Evolutionary conservation across 2,329 filamentous ascomycete species (phyloP), one percentile per base, ranked within the genome.

Genomic region (Microsporum audouinii): DNA sequence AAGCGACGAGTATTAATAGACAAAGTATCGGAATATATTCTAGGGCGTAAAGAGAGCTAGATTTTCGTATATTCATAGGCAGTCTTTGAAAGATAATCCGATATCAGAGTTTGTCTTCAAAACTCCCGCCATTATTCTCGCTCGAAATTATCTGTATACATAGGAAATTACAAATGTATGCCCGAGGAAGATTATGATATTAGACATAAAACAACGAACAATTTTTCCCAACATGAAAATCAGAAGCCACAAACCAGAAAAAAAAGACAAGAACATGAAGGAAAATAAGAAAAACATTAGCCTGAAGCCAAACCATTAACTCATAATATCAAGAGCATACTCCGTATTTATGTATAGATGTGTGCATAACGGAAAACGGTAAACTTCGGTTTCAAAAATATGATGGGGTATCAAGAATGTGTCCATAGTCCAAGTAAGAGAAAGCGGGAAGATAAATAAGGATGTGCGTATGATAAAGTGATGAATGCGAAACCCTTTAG

Each of bases 321-420:
- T 31, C 49, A n/a, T 53, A 34, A 53, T 53, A 53, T 53, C 29
- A 34, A 53, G 29, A 53, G 43, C 27, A 12, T 47, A 47, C 43
- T 53, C 31, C 49, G 49, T 53, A 33, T 29, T 33, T 53, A n/a
- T 53, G 31, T 47, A 53, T 53, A 33, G 31, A 34, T 34, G 8
- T 53, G 14, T 31, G 49, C 12, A 33, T 33, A 34, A 53, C 12
- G 49, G 5, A 34, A 53, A 53, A 33, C 27, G 29, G 43, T 27
- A 47, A 41, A 47, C 23, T 47, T 27, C 27, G 23, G 17, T 12
- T 53, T 53, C 49, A 53, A 53, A 53, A 33, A 53, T 12, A 27
- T 53, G 49, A 12, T n/a, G 49, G 47, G 47, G 49, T 53, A 53
- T 53, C 49, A 53, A 53, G 49, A 53, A 53, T 53, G 5, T 10